A percentile compares a stretch with the other conserved stretches of the same genome.
Conservation (phyloP, 495 filamentous ascomycete species). For the Pyrenopolyporus hunteri region DNA sequence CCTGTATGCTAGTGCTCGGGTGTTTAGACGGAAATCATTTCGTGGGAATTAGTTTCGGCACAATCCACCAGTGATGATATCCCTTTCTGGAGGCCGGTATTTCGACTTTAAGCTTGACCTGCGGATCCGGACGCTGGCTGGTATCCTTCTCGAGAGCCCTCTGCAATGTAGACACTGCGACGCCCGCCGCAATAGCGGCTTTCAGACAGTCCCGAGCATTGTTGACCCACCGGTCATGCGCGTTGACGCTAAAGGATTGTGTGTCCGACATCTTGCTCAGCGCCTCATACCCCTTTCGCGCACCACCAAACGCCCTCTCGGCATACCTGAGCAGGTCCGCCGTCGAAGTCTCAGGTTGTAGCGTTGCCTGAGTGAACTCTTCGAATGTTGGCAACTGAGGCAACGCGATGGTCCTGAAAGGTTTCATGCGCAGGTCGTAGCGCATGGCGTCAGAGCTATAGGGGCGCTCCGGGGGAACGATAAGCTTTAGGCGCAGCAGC, state of each 20-base stretch:
- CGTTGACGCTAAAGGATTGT: constrained; percentile 54
- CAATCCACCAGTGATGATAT: constrained; percentile 81
- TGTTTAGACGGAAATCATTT: constrained; percentile 7
- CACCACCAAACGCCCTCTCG: constrained; percentile 61
- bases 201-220: constrained; percentile 64
- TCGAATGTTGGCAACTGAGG: constrained; percentile 74
- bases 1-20: too few relatives aligned
- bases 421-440: constrained; percentile 91
- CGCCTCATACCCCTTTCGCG: constrained; percentile 69
- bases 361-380: constrained; percentile 56
- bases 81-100: constrained; percentile 61
- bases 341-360: constrained; percentile 46
- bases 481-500: constrained; percentile 63
- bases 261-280: constrained; percentile 55
- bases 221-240: constrained; percentile 64
- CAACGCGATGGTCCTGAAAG: constrained; percentile 71
- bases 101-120: constrained; percentile 48
- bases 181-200: constrained; percentile 69
- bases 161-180: constrained; percentile 64
- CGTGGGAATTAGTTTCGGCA: constrained; percentile 62
- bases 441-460: constrained; percentile 74
- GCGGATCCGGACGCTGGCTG: constrained; percentile 13
- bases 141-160: constrained; percentile 45
- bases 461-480: constrained; percentile 65
- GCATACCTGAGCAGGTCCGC: constrained; percentile 64